Evolutionary conservation across 2,329 filamentous ascomycete genomes (phyloP), one percentile per base, ranked within the genome.

Genomic region (Stagonosporopsis vannaccii): DNA sequence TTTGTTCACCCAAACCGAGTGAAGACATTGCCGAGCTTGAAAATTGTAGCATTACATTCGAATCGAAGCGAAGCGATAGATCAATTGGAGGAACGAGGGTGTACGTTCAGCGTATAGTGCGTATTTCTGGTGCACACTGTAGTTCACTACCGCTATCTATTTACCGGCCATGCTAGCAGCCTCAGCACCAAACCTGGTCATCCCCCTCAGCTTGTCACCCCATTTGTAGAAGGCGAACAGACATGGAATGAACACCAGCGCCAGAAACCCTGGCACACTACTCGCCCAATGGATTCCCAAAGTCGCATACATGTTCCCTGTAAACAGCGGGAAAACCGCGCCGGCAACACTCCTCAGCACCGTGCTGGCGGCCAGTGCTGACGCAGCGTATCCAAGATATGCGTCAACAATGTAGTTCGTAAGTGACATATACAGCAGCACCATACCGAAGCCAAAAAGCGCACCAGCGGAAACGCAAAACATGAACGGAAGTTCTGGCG

Each of bases 381-480:
- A 70, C n/a, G 69, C 69, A n/a, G 67, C 64, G 36, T 68, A 72
- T 1, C 59, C 87, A 45, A 86, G 84, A 57, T 72, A 87, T 6
- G 85, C 78, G 67, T 90, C 89, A 58, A 90, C 84, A 12, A 90
- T 81, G 74, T 90, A 90, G 75, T 86, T 88, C 69, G 86, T 81
- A 41, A 87, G 75, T 5, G 80, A 80, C 22, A 71, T 60, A 57
- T 67, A 72, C 6, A 70, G 40, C 6, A 70, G 46, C 0, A 72
- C 65, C 63, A 69, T 78, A 61, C 75, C 76, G 20, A 76, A 62
- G 0, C 82, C 83, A 7, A 84, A 77, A 0, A 83, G 61, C 2
- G 71, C 66, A 0, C 80, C 82, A 0, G 82, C 84, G 1, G 82
- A 58, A 56, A 84, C 77, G 9, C 82, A 80, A 1, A 78, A 80